Conservation (phyloP, 345 rosid species). For the Eucalyptus pauciflora region DNA sequence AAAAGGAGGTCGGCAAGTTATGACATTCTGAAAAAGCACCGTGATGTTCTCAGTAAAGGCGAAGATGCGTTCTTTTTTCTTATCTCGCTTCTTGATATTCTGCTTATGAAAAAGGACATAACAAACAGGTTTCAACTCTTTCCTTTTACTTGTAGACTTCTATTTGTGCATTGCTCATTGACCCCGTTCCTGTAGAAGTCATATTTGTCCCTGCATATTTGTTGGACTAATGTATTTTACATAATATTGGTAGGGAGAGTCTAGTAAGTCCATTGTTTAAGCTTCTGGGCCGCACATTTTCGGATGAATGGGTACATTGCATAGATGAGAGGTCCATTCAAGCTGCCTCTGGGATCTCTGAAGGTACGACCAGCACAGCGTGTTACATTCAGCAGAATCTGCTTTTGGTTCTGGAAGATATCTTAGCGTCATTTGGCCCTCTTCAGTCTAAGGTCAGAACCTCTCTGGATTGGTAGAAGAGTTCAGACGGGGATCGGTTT, state of each 20-base stretch:
- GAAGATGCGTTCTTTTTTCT: constrained; percentile 35
- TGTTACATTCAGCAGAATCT: constrained; percentile 47
- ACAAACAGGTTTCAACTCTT: constrained; percentile 44
- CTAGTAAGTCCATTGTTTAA: constrained; percentile 66
- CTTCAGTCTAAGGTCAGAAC: constrained; percentile 38
- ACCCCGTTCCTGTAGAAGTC: neutral
- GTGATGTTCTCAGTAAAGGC: constrained; percentile 18
- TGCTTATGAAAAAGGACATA: constrained; percentile 68
- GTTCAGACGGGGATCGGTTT: neutral
- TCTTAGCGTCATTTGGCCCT: constrained; percentile 23
- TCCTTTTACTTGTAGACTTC: neutral
- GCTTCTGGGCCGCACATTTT: constrained; percentile 48
- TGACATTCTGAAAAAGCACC: constrained; percentile 1
- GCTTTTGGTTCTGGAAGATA: constrained; percentile 60
- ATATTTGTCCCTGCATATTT: neutral
- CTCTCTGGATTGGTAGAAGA: neutral
- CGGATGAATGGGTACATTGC: constrained; percentile 26
- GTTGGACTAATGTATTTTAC: neutral
- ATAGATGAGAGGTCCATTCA: constrained; percentile 17
- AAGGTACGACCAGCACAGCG: constrained; percentile 15
- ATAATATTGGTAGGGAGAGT: constrained; percentile 36
- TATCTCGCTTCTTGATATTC: constrained; percentile 65
- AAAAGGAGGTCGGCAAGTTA: constrained; percentile 30
- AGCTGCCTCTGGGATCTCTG: constrained; percentile 28
- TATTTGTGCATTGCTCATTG: neutral